Conservation (phyloP, 176 grass and related monocot species). For the Oryza coarctata region DNA sequence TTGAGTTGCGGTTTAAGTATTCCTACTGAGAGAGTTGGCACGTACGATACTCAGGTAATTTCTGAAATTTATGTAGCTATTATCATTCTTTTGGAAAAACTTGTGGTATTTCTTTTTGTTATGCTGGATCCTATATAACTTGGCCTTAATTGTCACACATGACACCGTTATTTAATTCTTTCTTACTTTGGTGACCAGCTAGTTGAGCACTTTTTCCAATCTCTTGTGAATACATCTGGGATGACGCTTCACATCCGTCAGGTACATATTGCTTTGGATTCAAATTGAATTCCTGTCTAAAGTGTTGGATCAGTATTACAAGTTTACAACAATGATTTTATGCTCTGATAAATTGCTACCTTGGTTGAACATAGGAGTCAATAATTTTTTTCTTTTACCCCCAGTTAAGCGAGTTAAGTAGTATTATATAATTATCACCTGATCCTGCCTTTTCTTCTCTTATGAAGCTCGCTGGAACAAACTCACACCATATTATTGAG, state of each 20-base stretch:
- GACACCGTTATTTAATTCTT: not conserved
- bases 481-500: constrained; percentile 88
- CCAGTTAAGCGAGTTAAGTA: not conserved
- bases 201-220: constrained; percentile 96
- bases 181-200: constrained; percentile 53
- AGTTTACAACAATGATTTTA: not conserved
- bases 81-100: not conserved
- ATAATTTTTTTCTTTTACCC: not conserved
- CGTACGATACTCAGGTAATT: constrained; percentile 84
- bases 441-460: not conserved
- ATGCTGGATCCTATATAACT: not conserved
- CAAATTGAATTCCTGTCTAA: not conserved
- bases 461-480: constrained; percentile 81
- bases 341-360: not conserved
- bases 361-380: not conserved
- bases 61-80: not conserved
- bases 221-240: constrained; percentile 87
- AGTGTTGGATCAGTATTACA: not conserved
- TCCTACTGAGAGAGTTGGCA: constrained; percentile 76
- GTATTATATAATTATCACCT: not conserved
- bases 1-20: constrained; percentile 76
- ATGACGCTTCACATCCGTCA: constrained; percentile 98
- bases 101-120: not conserved
- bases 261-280: constrained; percentile 41
- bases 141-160: not conserved